Conservation (phyloP, 306 rosid genomes). For the Lotus japonicus region DNA sequence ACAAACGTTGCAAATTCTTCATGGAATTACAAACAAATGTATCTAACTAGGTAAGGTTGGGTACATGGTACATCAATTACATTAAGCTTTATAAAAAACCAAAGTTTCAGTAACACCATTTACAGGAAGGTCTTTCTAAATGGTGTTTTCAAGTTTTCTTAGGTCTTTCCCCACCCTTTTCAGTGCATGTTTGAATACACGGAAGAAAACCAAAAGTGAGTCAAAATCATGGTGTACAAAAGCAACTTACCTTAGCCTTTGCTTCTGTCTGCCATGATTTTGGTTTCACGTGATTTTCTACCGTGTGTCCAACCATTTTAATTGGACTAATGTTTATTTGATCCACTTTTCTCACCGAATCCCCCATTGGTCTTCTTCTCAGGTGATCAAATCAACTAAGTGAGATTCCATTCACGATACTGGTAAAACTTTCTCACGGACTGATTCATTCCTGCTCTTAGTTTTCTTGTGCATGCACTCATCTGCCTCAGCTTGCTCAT, state of each 20-base stretch:
- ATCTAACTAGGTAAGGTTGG: neutral
- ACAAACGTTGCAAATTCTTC: conserved; percentile 9
- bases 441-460: neutral
- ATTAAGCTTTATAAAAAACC: neutral
- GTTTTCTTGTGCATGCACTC: neutral
- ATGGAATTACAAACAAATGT: neutral
- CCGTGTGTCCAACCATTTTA: neutral
- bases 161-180: neutral
- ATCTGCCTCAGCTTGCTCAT: neutral
- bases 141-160: neutral
- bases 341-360: neutral
- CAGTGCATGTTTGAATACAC: too few species aligned
- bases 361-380: neutral
- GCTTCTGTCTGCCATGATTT: too few species aligned
- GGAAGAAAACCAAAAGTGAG: too few species aligned
- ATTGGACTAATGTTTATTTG: neutral
- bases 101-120: neutral
- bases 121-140: neutral
- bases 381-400: neutral
- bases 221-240: too few species aligned
- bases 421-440: neutral
- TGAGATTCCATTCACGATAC: neutral
- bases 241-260: too few species aligned
- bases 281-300: too few species aligned
- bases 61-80: neutral